These are phyloP conservation scores for Mycena alexandri DNA, from an alignment of 768 basidiomycete genomes.

Conservation along the genomic window DNA sequence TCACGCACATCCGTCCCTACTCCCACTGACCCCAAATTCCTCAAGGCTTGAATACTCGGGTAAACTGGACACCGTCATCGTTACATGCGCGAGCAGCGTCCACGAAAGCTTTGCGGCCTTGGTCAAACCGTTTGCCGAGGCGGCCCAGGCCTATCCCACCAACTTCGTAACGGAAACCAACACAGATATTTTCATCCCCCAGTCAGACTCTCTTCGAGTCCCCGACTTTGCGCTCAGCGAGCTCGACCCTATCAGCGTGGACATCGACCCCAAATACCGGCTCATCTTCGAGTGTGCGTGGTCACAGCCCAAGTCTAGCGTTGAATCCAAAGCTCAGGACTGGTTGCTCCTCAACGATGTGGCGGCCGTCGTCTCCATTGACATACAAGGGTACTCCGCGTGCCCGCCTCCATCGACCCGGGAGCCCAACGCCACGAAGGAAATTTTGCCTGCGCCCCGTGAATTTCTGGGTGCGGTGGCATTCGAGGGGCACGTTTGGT, in stretches of 20 bases:
- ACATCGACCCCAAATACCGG: constrained; percentile 7
- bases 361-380: constrained; percentile 7
- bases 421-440: constrained; percentile 9
- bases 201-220: constrained; percentile 11
- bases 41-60: constrained; percentile 11
- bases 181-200: constrained; percentile 8
- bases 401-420: constrained; percentile 9
- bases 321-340: constrained; percentile 5
- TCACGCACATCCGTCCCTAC: constrained; percentile 9
- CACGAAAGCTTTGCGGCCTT: constrained; percentile 11
- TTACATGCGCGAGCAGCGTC: too few relatives aligned
- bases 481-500: constrained; percentile 8
- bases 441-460: constrained; percentile 6
- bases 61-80: constrained; percentile 10
- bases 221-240: constrained; percentile 8
- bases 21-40: constrained; percentile 7
- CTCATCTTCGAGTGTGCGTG: constrained; percentile 8
- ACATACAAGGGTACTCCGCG: constrained; percentile 8
- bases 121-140: constrained; percentile 2
- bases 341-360: constrained; percentile 7
- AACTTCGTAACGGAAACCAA: constrained; percentile 9
- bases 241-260: constrained; percentile 5
- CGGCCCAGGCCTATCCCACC: constrained; percentile 7
- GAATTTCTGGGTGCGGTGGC: constrained; percentile 9
- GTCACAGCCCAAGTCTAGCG: constrained; percentile 1